Evolutionary conservation across 2,329 filamentous ascomycete species (phyloP).

Genomic region (Didymellaceae sp.): DNA sequence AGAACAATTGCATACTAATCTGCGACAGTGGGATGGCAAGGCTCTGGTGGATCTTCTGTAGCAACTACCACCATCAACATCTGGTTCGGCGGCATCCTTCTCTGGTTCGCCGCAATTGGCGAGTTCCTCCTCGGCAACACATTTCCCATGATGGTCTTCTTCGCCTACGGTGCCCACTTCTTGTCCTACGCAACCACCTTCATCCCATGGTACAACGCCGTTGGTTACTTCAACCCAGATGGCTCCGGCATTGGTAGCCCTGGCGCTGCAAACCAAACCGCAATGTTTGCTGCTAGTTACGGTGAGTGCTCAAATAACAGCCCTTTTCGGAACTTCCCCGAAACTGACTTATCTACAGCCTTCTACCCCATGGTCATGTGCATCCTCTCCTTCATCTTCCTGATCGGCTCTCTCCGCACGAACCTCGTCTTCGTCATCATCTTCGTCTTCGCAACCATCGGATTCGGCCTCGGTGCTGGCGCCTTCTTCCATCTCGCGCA

Average conservation of each 20-base stretch:
- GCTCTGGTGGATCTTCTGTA: constrained; percentile 19
- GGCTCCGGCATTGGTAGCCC: constrained; percentile 23
- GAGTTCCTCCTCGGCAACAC: constrained; percentile 25
- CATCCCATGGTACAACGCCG: constrained; percentile 20
- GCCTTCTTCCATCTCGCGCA: constrained; percentile 21
- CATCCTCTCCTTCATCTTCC: constrained; percentile 25
- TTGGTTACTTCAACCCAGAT: constrained; percentile 27
- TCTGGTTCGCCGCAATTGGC: constrained; percentile 21
- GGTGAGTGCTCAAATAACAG: constrained; percentile 5
- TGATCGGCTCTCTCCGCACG: constrained; percentile 22
- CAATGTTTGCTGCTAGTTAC: constrained; percentile 19
- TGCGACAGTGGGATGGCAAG: constrained; percentile 22
- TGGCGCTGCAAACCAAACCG: constrained; percentile 16
- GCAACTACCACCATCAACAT: constrained; percentile 20
- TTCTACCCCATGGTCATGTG: constrained; percentile 25
- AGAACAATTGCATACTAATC: background rate
- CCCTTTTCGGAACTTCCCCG: no score
- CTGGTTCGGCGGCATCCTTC: constrained; percentile 23
- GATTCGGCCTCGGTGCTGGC: constrained; percentile 24
- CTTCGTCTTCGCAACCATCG: constrained; percentile 23
- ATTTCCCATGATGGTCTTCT: constrained; percentile 27
- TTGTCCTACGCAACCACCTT: constrained; percentile 23
- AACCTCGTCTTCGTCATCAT: constrained; percentile 27
- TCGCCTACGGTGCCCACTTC: constrained; percentile 25
- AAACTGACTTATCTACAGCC: constrained; percentile 8